Evolutionary conservation across 2,329 filamentous ascomycete species (phyloP).

Genomic region (Chaetomiaceae sp.): DNA sequence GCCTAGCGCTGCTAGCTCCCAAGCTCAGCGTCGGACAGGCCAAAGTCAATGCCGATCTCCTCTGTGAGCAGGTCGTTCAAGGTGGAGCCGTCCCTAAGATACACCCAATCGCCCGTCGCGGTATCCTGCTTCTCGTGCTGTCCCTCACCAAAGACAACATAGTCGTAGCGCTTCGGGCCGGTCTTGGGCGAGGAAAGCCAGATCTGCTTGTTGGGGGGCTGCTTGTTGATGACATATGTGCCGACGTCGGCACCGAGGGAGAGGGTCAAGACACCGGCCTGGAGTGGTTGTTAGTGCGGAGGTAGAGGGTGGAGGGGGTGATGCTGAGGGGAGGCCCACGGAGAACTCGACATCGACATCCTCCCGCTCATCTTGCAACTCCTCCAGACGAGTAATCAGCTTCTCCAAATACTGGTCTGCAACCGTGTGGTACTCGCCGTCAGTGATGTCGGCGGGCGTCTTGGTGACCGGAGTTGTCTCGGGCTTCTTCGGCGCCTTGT

Average conservation of each 20-base stretch:
- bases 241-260: slow-evolving; percentile 59
- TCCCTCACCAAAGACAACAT: slow-evolving; percentile 67
- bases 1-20: slow-evolving; percentile 7
- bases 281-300: slow-evolving; percentile 10
- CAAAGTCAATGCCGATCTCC: slow-evolving; percentile 68
- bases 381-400: slow-evolving; percentile 60
- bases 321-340: slow-evolving; percentile 63
- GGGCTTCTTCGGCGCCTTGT: slow-evolving; percentile 38
- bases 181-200: slow-evolving; percentile 91
- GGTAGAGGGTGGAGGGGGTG: too few relatives aligned
- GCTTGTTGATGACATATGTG: slow-evolving; percentile 95
- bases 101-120: slow-evolving; percentile 75
- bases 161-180: slow-evolving; percentile 92
- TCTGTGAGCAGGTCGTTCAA: slow-evolving; percentile 67
- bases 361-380: slow-evolving; percentile 65
- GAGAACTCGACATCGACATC: slow-evolving; percentile 87
- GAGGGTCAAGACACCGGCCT: slow-evolving; percentile 85
- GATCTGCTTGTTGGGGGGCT: slow-evolving; percentile 95
- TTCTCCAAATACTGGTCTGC: slow-evolving; percentile 69
- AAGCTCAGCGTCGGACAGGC: slow-evolving; percentile 20
- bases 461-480: slow-evolving; percentile 36
- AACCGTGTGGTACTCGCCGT: slow-evolving; percentile 69
- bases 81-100: slow-evolving; percentile 74
- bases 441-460: slow-evolving; percentile 59
- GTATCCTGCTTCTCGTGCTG: slow-evolving; percentile 78